These are phyloP conservation scores for Gymnopilus junonius DNA, from an alignment of 768 basidiomycete genomes.

Conservation along the genomic window DNA sequence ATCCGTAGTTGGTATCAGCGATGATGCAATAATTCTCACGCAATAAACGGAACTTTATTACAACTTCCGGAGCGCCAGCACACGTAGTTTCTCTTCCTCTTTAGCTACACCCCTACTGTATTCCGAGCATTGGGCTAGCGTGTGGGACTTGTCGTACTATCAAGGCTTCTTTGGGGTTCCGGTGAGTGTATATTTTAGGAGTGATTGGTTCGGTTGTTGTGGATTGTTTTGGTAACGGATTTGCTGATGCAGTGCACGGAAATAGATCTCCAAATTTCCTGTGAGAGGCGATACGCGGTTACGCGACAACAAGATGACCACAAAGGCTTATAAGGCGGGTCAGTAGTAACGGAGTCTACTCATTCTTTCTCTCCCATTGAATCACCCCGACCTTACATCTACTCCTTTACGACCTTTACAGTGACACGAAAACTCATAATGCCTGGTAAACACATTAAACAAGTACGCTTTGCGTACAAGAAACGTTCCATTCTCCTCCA, in stretches of 20 bases:
- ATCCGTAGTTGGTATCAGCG: neutral
- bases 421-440: constrained; percentile 1
- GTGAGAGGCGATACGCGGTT: neutral
- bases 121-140: neutral
- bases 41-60: neutral
- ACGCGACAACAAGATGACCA: neutral
- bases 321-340: neutral
- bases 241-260: neutral
- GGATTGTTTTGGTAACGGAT: neutral
- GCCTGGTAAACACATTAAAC: constrained; percentile 14
- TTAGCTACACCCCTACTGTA: neutral
- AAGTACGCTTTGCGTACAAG: constrained; percentile 31
- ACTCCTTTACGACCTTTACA: neutral
- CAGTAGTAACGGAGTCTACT: neutral
- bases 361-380: neutral
- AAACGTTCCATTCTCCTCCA: constrained; percentile 24
- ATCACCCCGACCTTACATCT: neutral
- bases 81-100: neutral
- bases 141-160: neutral
- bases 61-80: neutral
- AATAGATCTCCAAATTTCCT: neutral
- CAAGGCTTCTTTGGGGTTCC: neutral
- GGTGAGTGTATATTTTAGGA: neutral
- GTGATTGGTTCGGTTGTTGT: neutral
- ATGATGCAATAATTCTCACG: neutral